phyloP scores from a whole-genome alignment of 768 basidiomycete genomes.

The Mycena metata region DNA sequence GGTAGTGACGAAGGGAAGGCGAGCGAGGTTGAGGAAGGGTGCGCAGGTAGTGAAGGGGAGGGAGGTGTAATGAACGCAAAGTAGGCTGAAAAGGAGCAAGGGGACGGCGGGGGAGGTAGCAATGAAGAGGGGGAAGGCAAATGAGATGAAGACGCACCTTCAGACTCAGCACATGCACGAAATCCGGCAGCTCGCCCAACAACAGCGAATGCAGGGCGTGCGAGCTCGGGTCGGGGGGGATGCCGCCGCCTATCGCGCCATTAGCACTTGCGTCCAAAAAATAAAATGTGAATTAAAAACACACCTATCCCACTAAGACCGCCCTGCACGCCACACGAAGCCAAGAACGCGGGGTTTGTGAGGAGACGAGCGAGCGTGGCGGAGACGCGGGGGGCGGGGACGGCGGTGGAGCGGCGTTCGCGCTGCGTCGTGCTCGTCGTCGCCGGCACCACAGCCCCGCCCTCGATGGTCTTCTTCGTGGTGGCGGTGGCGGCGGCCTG shows the following conservation, averaged over 20 bases:
- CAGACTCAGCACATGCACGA: conserved; percentile 80
- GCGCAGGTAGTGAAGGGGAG: no score
- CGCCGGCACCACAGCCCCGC: background rate
- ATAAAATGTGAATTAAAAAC: no score
- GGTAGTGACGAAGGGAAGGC: no score
- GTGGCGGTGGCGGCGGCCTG: background rate
- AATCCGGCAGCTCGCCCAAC: conserved; percentile 78
- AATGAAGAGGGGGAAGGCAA: no score
- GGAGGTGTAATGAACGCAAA: no score
- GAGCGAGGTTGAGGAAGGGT: no score
- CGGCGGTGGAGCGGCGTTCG: conserved; percentile 6
- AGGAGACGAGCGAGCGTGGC: conserved; percentile 22
- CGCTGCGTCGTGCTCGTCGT: background rate
- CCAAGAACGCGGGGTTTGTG: conserved; percentile 9
- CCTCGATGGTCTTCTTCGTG: conserved; percentile 7
- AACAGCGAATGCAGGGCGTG: conserved; percentile 70
- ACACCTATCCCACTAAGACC: background rate
- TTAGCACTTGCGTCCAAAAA: no score
- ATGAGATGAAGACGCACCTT: no score
- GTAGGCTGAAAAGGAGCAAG: no score
- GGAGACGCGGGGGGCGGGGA: conserved; percentile 26
- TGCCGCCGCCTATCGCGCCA: conserved; percentile 19
- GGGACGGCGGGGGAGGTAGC: no score
- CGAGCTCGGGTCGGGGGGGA: conserved; percentile 49
- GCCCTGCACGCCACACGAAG: conserved; percentile 20